Evolutionary conservation across 805 yeast genomes (phyloP), one percentile per base, ranked within the genome.

Genomic region (Vanderwaltozyma tropicalis): DNA sequence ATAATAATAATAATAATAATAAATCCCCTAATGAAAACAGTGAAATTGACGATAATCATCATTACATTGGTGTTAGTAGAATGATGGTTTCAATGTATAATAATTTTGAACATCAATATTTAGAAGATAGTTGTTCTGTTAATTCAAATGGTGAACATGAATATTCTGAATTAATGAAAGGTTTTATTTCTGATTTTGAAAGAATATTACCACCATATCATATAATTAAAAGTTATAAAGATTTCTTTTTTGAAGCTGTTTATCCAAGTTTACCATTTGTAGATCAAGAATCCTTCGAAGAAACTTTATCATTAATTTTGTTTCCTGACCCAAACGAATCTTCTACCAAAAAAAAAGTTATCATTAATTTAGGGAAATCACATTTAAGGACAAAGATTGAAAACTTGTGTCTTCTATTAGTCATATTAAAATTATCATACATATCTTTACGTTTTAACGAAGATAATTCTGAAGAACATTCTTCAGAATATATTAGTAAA

Each of bases 251-350:
- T 31, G 48, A 48, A 25, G 43, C 44, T 31, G 42, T 59, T 13
- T 58, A 43, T 34, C 55, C 57, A 8, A 49, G 43, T 30, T 38
- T 53, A 22, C 58, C 62, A 1, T 54, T 52, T 32, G 30, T 59
- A 15, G 56, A 57, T 34, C 43, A 45, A 11, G 44, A 45, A 21
- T 37, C 44, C 20, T 59, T 59, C 39, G 64, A 59, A 40, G 51
- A 53, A 20, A 45, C 55, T n/a, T 28, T 59, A 8, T 30, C 40
- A 16, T 40, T 47, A 24, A 46, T 55, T 7, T 31, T 59, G 28
- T 35, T 32, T 5, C 40, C 37, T 19, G 16, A 22, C 24, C 17
- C 33, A 13, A n/a, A 19, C 12, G 32, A 31, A 14, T 7, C 29
- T 10, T 19, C 22, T 17, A 5, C 8, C 3, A 13, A 17, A 4